Evolutionary conservation across 306 rosid species (phyloP), one percentile per base, ranked within the genome.

Genomic region (Fragaria ananassa): DNA sequence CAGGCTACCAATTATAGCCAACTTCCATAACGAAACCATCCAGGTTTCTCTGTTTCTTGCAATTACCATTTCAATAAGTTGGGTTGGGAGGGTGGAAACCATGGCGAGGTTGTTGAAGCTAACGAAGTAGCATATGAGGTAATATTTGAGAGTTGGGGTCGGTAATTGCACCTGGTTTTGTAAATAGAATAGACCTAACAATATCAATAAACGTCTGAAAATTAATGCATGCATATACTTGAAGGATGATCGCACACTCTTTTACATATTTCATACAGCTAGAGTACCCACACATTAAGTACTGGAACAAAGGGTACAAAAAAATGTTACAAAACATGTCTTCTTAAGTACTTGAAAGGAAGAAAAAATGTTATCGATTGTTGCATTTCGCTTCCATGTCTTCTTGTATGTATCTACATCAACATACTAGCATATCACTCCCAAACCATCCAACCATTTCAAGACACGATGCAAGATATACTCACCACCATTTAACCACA

Each of bases 401-500:
- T 63, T 50, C 68, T 29, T 14, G 51, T 35, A 57, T 75, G n/a
- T 61, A 46, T 58, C 29, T 17, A 63, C 80, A 81, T 45, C 51
- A 42, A 42, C 1, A 67, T 18, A 56, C 34, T 53, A 47, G 42
- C 41, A 29, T 39, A 29, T 49, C 61, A 70, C 68, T 57, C 51
- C 45, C 34, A 70, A 68, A 21, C 29, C 61, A 56, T 8, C 13
- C 60, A 29, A 44, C 50, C 67, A 65, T 9, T 67, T 6, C 12
- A 56, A 50, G 8, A 21, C 29, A 68, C 71, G 71, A 42, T 49
- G 68, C 70, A 41, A 39, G 35, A 50, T 47, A 37, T 10, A 23
- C 37, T 21, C 76, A n/a, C 64, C 77, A 1, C 57, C 53, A 39
- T 66, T 90, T 74, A 95, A 47, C 99, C 97, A 60, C 99, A 95